Conservation (phyloP, 495 filamentous ascomycete genomes). For the Haplographium delicatum region DNA sequence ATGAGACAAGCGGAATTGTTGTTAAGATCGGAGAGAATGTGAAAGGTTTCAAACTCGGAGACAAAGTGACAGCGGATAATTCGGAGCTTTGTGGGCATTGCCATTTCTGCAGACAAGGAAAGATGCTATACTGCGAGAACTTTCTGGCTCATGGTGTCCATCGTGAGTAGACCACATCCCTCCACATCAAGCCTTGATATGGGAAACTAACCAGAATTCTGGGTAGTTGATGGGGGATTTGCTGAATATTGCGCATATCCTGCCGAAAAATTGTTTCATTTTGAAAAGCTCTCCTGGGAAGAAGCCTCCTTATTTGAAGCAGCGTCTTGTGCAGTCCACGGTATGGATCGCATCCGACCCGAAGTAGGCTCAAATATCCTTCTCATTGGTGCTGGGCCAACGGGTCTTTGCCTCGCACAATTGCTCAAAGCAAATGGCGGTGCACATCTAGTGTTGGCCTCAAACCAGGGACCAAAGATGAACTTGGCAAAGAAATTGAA, state of each 20-base stretch:
- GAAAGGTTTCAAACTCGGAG: conserved; percentile 50
- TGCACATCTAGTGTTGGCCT: conserved; percentile 10
- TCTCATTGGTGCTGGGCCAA: conserved; percentile 7
- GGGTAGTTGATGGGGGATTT: conserved; percentile 16
- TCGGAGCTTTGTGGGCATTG: conserved; percentile 10
- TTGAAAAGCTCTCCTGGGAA: conserved; percentile 8
- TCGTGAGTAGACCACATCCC: too few species aligned
- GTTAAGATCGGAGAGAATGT: conserved; percentile 49
- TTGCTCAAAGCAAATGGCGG: conserved; percentile 11
- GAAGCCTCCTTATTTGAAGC: conserved; percentile 10
- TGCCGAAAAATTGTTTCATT: conserved; percentile 11
- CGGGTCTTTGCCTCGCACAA: conserved; percentile 18
- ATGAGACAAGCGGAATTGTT: conserved; percentile 49
- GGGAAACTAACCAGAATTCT: too few species aligned
- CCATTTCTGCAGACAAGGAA: conserved; percentile 10
- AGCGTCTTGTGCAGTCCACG: conserved; percentile 11
- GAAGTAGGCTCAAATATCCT: conserved; percentile 11
- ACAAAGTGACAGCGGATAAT: conserved; percentile 36
- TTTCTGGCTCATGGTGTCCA: conserved; percentile 13
- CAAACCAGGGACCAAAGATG: conserved; percentile 10
- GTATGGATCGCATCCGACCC: conserved; percentile 9
- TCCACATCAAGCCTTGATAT: too few species aligned
- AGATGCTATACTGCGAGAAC: conserved; percentile 12
- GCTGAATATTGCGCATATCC: conserved; percentile 14
- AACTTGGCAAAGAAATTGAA: conserved; percentile 13